phyloP scores from a whole-genome alignment of 306 rosid genomes.

The Hippophae rhamnoides region DNA sequence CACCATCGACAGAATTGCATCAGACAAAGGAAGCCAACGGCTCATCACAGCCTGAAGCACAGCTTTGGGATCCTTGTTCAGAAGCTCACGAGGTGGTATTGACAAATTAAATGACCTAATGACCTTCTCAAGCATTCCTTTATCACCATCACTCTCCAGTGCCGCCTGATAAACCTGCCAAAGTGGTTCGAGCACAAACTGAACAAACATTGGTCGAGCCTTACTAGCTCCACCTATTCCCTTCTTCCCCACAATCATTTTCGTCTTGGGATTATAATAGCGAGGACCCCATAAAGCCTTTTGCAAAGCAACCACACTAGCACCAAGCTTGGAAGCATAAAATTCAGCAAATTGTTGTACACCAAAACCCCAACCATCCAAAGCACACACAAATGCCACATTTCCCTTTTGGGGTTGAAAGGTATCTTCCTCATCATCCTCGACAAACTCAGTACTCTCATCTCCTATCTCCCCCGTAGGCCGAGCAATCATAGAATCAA shows the following conservation, averaged over 20 bases:
- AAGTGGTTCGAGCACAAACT: slow-evolving; percentile 73
- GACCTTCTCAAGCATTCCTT: slow-evolving; percentile 50
- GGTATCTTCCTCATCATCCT: slow-evolving; percentile 68
- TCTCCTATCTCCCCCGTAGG: slow-evolving; percentile 21
- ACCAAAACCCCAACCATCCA: slow-evolving; percentile 91
- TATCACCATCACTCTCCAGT: slow-evolving; percentile 40
- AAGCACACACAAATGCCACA: slow-evolving; percentile 72
- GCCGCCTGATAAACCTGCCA: slow-evolving; percentile 75
- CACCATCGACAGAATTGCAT: slow-evolving; percentile 62
- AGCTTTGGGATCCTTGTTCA: slow-evolving; percentile 57
- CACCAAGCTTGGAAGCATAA: slow-evolving; percentile 61
- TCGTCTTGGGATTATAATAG: slow-evolving; percentile 47
- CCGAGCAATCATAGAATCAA: slow-evolving; percentile 57
- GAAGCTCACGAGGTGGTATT: slow-evolving; percentile 56
- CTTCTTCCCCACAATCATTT: slow-evolving; percentile 78
- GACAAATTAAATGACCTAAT: slow-evolving; percentile 54
- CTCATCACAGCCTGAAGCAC: slow-evolving; percentile 78
- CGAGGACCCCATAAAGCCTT: slow-evolving; percentile 76
- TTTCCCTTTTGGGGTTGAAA: slow-evolving; percentile 85
- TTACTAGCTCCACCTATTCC: slow-evolving; percentile 35
- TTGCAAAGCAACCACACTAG: slow-evolving; percentile 42
- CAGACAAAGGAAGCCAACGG: slow-evolving; percentile 77
- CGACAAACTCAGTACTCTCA: slow-evolving; percentile 34
- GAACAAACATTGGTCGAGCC: slow-evolving; percentile 80
- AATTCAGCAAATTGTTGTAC: slow-evolving; percentile 59